Evolutionary conservation across 345 rosid genomes (phyloP).

Genomic region (Atalantia buxifolia): DNA sequence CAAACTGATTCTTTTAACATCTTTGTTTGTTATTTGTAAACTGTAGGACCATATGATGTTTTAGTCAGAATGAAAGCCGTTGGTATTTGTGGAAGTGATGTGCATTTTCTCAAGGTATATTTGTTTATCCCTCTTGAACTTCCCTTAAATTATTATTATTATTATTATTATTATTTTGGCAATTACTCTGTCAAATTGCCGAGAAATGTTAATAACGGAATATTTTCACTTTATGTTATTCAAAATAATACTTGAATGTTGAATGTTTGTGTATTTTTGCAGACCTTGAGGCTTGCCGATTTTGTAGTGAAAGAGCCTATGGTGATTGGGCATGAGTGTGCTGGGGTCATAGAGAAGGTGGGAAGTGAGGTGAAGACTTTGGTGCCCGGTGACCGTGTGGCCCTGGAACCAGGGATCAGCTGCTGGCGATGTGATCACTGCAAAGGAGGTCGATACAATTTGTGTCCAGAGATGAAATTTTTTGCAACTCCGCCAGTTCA

Average conservation of each 20-base stretch:
- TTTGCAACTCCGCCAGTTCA: conserved; percentile 92
- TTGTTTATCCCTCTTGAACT: not conserved
- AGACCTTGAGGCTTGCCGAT: conserved; percentile 80
- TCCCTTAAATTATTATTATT: not conserved
- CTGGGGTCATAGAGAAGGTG: conserved; percentile 83
- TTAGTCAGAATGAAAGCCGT: conserved; percentile 85
- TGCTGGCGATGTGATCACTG: conserved; percentile 72
- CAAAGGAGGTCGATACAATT: conserved; percentile 78
- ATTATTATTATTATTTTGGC: not conserved
- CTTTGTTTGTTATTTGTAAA: not conserved
- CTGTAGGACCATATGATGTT: conserved; percentile 75
- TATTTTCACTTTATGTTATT: not conserved
- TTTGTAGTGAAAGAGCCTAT: conserved; percentile 90
- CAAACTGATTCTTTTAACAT: not conserved
- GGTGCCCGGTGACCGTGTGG: conserved; percentile 75
- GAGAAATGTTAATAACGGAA: not conserved
- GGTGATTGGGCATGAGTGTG: conserved; percentile 97
- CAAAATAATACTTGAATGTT: not conserved
- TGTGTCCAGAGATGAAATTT: conserved; percentile 93
- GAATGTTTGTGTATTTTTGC: not conserved
- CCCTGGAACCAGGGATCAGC: conserved; percentile 91
- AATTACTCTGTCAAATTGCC: not conserved
- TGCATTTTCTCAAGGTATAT: conserved; percentile 80
- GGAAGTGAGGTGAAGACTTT: conserved; percentile 71
- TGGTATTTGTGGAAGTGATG: conserved; percentile 94